Conservation (phyloP, 305 asterid genomes). For the Withania somnifera region DNA sequence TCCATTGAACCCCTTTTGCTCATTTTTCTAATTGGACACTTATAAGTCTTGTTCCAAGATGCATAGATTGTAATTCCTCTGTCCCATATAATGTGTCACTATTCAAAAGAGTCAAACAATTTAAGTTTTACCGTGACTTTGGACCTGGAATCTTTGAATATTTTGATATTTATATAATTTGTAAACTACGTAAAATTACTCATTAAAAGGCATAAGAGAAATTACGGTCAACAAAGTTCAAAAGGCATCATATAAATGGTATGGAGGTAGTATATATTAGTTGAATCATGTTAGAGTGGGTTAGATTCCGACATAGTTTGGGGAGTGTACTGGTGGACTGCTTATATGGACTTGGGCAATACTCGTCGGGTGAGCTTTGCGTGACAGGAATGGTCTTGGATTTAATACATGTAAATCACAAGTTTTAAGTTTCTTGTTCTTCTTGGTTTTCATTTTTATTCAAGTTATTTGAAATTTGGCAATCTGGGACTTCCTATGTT, state of each 20-base stretch:
- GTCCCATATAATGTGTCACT: too few relatives aligned
- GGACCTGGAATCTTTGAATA: too few relatives aligned
- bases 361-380: too few relatives aligned
- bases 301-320: neutral
- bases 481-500: neutral
- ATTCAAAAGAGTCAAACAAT: too few relatives aligned
- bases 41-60: neutral
- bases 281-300: neutral
- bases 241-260: too few relatives aligned
- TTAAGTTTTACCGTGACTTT: too few relatives aligned
- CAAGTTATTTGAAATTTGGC: neutral
- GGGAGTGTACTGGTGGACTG: neutral
- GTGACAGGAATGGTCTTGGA: neutral
- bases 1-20: neutral
- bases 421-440: too few relatives aligned
- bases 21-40: neutral
- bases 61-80: neutral
- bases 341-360: neutral
- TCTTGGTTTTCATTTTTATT: neutral
- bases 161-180: too few relatives aligned
- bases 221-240: too few relatives aligned
- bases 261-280: too few relatives aligned
- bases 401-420: neutral
- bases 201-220: too few relatives aligned
- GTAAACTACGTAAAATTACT: too few relatives aligned